A percentile compares a stretch with the other conserved stretches of the same genome.
Evolutionary conservation across 2,329 filamentous ascomycete species (phyloP).

Genomic region (Aspergillus tanneri): DNA sequence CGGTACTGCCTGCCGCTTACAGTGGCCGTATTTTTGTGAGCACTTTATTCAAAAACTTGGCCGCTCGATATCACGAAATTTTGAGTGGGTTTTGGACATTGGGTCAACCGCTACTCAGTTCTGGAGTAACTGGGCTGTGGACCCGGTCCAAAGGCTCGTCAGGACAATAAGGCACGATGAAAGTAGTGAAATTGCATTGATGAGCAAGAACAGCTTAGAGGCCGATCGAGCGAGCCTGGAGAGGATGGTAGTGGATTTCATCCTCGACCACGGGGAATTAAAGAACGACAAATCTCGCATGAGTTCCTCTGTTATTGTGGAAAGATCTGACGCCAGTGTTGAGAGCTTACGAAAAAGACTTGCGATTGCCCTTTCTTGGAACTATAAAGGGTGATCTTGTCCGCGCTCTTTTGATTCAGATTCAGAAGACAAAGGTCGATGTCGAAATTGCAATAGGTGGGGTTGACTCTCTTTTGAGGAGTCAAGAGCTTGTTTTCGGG

Average conservation of each 20-base stretch:
- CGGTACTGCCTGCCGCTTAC: slow-evolving; percentile 86
- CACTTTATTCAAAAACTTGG: slow-evolving; percentile 76
- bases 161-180: slow-evolving; percentile 91
- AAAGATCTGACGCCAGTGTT: slow-evolving; percentile 89
- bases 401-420: slow-evolving; percentile 86
- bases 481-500: slow-evolving; percentile 92
- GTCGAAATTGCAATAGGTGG: slow-evolving; percentile 94
- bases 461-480: slow-evolving; percentile 91
- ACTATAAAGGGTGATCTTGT: slow-evolving; percentile 84
- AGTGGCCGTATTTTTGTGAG: slow-evolving; percentile 72
- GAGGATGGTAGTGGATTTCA: slow-evolving; percentile 97
- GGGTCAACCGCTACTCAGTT: slow-evolving; percentile 82
- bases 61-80: slow-evolving; percentile 74
- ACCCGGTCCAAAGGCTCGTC: slow-evolving; percentile 78
- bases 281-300: slow-evolving; percentile 47
- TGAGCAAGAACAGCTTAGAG: slow-evolving; percentile 88
- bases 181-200: slow-evolving; percentile 89
- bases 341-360: slow-evolving; percentile 84
- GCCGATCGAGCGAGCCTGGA: slow-evolving; percentile 90
- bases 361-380: slow-evolving; percentile 77
- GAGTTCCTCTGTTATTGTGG: slow-evolving; percentile 71
- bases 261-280: slow-evolving; percentile 70
- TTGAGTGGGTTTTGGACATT: slow-evolving; percentile 75
- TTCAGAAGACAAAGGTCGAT: slow-evolving; percentile 99
- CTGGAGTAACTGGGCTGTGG: slow-evolving; percentile 93